Base-by-base conservation (phyloP, 495 filamentous ascomycete species). In the Daldinia vernicosa region DNA sequence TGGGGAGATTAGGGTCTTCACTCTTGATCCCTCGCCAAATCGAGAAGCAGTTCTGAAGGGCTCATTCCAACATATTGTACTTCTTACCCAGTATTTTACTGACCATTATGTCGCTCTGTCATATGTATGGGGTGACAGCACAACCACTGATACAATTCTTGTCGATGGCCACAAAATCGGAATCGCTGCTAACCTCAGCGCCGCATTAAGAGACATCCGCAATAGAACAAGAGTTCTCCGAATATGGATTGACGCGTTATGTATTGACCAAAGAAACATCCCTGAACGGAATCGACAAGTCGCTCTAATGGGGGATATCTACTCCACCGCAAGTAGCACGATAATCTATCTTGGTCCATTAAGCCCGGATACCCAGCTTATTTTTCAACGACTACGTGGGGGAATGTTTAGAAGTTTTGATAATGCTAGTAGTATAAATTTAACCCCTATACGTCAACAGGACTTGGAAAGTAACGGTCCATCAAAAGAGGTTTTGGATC, bases 71-170 rank as follows among this genome's bases (percentile, higher is more conserved):
- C 71, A 77, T 53, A 68, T 67, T 0, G 63, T 67, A 1, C 65
- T 79, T 9, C 60, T 60, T 4, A 43, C 61, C 5, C 58, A 65
- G 14, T 72, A 76, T 24, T 63, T 79, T 8, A 67, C 76, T 6
- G 70, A 75, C 8, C 63, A 52, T 6, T 77, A 74, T 40, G 67
- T 66, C 0, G 77, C 77, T 12, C 56, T 79, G 2, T 79, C 77
- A 4, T 79, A 79, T 47, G 73, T 77, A 24, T 79, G 75, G 77
- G 75, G 77, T 6, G 47, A 65, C 32, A 37, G 32, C 6, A 26
- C 64, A 19, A 37, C 32, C 0, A 35, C 40, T 1, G 58, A 52
- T 9, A 65, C 12, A 7, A 64, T 74, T 11, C 22, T 37, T 28
- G 24, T 74, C 4, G 32, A 66, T 8, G 55, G 8, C 30, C 17